A percentile compares a stretch with the other conserved stretches of the same genome.
Evolutionary conservation across 1,284 basidiomycete species (phyloP).

Genomic region (Naganishia cerealis): DNA sequence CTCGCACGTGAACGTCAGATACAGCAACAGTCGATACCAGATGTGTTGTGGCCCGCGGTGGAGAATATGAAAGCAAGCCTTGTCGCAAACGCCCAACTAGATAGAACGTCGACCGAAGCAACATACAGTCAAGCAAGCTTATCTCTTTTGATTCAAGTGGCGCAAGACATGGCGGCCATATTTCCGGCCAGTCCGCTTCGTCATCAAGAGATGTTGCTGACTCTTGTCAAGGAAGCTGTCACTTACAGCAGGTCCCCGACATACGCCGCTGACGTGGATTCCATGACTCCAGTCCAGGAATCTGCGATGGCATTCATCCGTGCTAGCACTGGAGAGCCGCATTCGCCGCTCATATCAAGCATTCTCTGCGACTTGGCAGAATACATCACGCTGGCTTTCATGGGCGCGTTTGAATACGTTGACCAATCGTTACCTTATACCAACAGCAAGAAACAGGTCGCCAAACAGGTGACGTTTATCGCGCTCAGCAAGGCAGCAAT

Average conservation of each 20-base stretch:
- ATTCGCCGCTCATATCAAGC: slow-evolving; percentile 58
- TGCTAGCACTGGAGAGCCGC: background rate
- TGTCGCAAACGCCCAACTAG: slow-evolving; percentile 15
- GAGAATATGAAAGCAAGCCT: slow-evolving; percentile 8
- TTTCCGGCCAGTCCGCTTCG: slow-evolving; percentile 39
- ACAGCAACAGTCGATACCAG: background rate
- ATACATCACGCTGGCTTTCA: slow-evolving; percentile 78
- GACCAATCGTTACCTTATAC: slow-evolving; percentile 27
- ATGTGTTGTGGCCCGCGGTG: slow-evolving; percentile 9
- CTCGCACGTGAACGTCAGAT: background rate
- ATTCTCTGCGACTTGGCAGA: slow-evolving; percentile 81
- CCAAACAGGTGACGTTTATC: slow-evolving; percentile 76
- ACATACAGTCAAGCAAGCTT: slow-evolving; percentile 84
- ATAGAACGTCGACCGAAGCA: slow-evolving; percentile 35
- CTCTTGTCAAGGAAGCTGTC: slow-evolving; percentile 74
- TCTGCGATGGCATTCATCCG: slow-evolving; percentile 61
- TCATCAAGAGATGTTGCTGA: slow-evolving; percentile 67
- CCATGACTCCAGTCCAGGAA: slow-evolving; percentile 79
- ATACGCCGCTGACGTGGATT: slow-evolving; percentile 81
- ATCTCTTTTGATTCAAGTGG: slow-evolving; percentile 58
- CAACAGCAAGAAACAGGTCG: slow-evolving; percentile 53
- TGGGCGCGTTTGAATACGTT: slow-evolving; percentile 67
- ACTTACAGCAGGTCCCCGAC: slow-evolving; percentile 80
- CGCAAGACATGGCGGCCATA: slow-evolving; percentile 13
- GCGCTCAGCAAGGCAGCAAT: slow-evolving; percentile 82